A percentile compares a stretch with the other conserved stretches of the same genome.
phyloP scores from a whole-genome alignment of 2,329 filamentous ascomycete species.

The Stachybotrys chartarum region DNA sequence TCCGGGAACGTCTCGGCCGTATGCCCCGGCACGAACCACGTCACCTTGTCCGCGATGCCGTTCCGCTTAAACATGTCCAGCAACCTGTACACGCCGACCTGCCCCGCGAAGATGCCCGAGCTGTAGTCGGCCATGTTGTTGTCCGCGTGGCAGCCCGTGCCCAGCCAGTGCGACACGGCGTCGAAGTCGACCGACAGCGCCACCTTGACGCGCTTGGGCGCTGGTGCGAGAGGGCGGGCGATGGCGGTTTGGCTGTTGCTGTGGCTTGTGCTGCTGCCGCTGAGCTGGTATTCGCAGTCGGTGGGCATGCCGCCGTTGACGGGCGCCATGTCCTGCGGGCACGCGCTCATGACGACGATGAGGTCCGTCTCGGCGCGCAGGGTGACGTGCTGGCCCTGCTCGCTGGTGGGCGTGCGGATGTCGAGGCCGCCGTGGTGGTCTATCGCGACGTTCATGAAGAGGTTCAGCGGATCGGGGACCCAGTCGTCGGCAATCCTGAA shows the following conservation, averaged over 20 bases:
- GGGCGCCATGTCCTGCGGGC: slow-evolving; percentile 30
- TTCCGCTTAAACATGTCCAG: slow-evolving; percentile 37
- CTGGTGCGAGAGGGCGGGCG: neutral
- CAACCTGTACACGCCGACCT: slow-evolving; percentile 40
- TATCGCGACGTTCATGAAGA: slow-evolving; percentile 36
- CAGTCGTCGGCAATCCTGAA: slow-evolving; percentile 19
- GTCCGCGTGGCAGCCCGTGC: slow-evolving; percentile 39
- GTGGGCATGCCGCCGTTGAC: slow-evolving; percentile 27
- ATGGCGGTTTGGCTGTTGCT: neutral
- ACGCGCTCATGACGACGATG: slow-evolving; percentile 32
- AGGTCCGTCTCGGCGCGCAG: slow-evolving; percentile 26
- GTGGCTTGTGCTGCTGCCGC: neutral
- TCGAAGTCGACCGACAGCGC: slow-evolving; percentile 38
- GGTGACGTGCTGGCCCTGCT: slow-evolving; percentile 24
- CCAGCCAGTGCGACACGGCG: slow-evolving; percentile 44
- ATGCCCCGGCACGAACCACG: slow-evolving; percentile 44
- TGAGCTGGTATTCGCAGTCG: slow-evolving; percentile 19
- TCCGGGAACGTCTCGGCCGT: slow-evolving; percentile 37
- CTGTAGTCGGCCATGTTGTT: slow-evolving; percentile 9
- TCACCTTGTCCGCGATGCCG: slow-evolving; percentile 35
- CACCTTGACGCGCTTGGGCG: slow-evolving; percentile 14
- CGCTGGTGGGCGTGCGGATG: slow-evolving; percentile 23
- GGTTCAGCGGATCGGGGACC: slow-evolving; percentile 32
- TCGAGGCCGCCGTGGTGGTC: slow-evolving; percentile 22
- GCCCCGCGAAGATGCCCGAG: slow-evolving; percentile 6